These are phyloP conservation scores for Brassica carinata DNA, from an alignment of 345 rosid genomes.

Conservation along the genomic window DNA sequence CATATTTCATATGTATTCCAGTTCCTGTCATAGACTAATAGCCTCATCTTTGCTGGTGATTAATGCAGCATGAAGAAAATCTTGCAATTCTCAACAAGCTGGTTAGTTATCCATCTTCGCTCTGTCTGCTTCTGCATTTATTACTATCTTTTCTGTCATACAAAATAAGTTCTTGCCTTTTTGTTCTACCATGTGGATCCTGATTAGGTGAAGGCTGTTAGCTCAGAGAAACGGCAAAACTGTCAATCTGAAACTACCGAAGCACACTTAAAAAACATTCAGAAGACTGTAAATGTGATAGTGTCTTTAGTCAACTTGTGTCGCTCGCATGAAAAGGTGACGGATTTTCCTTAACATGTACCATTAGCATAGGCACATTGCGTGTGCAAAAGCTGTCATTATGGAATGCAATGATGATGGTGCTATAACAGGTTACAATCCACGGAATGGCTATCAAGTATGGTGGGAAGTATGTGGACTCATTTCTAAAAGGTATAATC, in stretches of 20 bases:
- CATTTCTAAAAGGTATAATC: conserved; percentile 71
- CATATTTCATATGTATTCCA: not conserved
- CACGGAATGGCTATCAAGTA: conserved; percentile 86
- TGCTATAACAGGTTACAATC: conserved; percentile 52
- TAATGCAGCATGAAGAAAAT: conserved; percentile 78
- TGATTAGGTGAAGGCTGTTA: conserved; percentile 58
- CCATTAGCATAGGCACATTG: not conserved
- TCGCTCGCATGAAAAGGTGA: conserved; percentile 72
- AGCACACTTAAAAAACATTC: conserved; percentile 51
- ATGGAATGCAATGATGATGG: not conserved
- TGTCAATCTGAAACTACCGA: conserved; percentile 46
- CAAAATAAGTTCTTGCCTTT: conserved; percentile 1
- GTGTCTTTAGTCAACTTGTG: conserved; percentile 78
- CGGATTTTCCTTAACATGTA: not conserved
- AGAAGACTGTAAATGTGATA: conserved; percentile 61
- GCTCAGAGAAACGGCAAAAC: conserved; percentile 45
- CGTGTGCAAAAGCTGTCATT: not conserved
- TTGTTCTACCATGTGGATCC: not conserved
- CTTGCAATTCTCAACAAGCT: conserved; percentile 54
- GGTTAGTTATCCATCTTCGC: conserved; percentile 48
- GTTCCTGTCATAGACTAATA: conserved; percentile 1
- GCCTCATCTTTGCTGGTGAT: conserved; percentile 27
- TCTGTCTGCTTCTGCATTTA: not conserved
- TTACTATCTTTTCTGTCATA: not conserved
- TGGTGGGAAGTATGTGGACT: conserved; percentile 77